Conservation (phyloP, 163 green algal species). For the Scenedesmus sp. region DNA sequence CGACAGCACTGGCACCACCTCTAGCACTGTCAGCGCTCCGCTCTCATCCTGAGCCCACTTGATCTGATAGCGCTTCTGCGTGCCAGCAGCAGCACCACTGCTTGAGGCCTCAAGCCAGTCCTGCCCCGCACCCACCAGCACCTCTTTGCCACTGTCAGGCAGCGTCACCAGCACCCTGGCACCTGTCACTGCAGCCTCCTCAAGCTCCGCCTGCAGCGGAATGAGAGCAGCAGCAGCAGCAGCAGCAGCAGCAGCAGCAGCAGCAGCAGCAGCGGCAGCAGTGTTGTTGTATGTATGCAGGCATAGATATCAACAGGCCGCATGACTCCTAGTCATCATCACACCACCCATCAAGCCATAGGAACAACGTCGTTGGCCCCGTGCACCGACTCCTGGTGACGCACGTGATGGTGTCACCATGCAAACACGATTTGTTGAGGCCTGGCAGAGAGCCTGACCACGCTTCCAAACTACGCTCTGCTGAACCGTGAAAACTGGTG, state of each 20-base stretch:
- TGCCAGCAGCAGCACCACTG: background rate
- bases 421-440: too few species aligned
- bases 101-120: conserved; percentile 10
- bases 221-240: background rate
- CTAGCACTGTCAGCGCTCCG: conserved; percentile 35
- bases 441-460: too few species aligned
- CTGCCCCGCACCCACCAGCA: conserved; percentile 33
- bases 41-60: conserved; percentile 48
- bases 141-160: conserved; percentile 24
- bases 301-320: too few species aligned
- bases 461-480: too few species aligned
- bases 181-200: conserved; percentile 21
- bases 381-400: too few species aligned
- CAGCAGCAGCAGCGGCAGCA: background rate
- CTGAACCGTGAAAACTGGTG: background rate
- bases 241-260: background rate
- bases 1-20: conserved; percentile 12
- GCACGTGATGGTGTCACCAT: too few species aligned
- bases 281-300: too few species aligned
- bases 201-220: conserved; percentile 28
- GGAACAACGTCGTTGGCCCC: too few species aligned
- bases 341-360: too few species aligned
- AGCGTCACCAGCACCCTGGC: conserved; percentile 23
- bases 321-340: too few species aligned
- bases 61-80: background rate